Conservation (phyloP, 108 stramenopile species). For the Pseudonitzschia delicatissima region DNA sequence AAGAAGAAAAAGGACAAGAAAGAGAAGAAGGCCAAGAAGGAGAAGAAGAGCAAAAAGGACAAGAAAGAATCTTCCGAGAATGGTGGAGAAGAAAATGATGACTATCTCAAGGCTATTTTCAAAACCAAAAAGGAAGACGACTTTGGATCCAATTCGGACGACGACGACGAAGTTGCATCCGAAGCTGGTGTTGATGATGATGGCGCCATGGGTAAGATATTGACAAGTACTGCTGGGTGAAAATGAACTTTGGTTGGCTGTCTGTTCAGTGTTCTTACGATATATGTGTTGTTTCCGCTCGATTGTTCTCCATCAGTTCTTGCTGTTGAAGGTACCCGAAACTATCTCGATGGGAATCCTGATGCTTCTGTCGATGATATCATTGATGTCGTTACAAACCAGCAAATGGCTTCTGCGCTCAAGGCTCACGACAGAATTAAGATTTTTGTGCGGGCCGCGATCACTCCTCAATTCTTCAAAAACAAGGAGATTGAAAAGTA, state of each 20-base stretch:
- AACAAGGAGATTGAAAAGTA: constrained; percentile 74
- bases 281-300: too few species aligned
- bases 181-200: constrained; percentile 76
- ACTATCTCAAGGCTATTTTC: constrained; percentile 58
- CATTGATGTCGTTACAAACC: constrained; percentile 78
- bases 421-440: constrained; percentile 88
- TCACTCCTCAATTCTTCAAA: constrained; percentile 84
- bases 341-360: constrained; percentile 72
- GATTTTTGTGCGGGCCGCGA: constrained; percentile 71
- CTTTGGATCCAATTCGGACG: constrained; percentile 38
- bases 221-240: neutral
- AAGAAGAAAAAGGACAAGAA: constrained; percentile 78
- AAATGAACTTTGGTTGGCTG: too few species aligned
- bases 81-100: constrained; percentile 52
- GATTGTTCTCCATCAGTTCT: constrained; percentile 36
- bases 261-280: too few species aligned
- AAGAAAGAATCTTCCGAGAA: constrained; percentile 23
- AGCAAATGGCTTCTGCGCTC: constrained; percentile 93
- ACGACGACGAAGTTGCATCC: constrained; percentile 33
- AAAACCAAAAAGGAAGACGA: constrained; percentile 54
- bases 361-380: constrained; percentile 60
- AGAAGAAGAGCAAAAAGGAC: constrained; percentile 60
- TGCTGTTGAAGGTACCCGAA: constrained; percentile 75
- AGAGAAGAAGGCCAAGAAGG: constrained; percentile 56
- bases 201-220: constrained; percentile 67